Evolutionary conservation across 2,329 filamentous ascomycete species (phyloP).

Genomic region (Venturia asperata): DNA sequence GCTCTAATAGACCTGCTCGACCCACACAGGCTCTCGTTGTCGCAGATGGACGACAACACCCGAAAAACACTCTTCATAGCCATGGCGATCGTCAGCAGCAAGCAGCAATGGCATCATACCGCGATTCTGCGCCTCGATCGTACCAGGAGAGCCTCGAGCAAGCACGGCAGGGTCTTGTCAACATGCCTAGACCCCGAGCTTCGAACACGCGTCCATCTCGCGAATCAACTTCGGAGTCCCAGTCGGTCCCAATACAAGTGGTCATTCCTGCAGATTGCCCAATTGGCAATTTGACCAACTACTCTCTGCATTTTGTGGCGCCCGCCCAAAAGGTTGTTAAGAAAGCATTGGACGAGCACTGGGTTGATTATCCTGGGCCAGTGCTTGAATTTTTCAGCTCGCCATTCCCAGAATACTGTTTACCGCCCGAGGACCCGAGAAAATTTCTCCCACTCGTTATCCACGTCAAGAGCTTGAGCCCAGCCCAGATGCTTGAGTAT

Average conservation of each 20-base stretch:
- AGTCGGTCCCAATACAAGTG: neutral
- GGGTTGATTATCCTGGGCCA: neutral
- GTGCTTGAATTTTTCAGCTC: slow-evolving; percentile 6
- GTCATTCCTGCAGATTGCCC: neutral
- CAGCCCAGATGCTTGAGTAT: neutral
- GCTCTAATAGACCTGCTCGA: no score
- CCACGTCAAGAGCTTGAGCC: neutral
- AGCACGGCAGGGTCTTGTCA: neutral
- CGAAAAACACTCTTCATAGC: neutral
- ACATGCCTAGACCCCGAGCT: neutral
- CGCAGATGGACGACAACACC: neutral
- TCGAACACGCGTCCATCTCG: neutral
- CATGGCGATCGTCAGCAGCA: neutral
- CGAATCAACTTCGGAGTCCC: neutral
- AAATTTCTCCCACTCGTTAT: neutral
- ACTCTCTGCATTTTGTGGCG: neutral
- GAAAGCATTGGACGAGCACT: neutral
- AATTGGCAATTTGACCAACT: neutral
- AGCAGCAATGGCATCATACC: neutral
- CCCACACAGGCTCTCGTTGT: no score
- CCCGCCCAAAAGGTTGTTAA: neutral
- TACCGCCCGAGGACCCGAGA: neutral
- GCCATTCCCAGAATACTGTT: slow-evolving; percentile 10
- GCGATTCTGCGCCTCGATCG: neutral
- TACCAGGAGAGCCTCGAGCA: neutral